Percentiles rank a stretch among this genome's conserved stretches.
These are phyloP conservation scores for Exophiala spinifera DNA, from an alignment of 2,329 filamentous ascomycete genomes.

Conservation along the genomic window DNA sequence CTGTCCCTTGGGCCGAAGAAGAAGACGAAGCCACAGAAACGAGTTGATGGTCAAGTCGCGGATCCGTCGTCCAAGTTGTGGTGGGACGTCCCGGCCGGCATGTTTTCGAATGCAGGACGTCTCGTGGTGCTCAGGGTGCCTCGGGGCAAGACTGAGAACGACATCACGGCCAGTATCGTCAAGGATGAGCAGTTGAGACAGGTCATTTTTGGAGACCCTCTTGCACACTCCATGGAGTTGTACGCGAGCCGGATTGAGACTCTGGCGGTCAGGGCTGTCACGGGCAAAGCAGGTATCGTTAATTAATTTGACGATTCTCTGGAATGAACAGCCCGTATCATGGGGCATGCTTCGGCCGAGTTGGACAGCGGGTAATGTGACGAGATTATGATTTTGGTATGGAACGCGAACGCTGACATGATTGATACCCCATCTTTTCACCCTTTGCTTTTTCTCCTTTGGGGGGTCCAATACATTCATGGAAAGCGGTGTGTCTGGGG, in stretches of 20 bases:
- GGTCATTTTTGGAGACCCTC: constrained; percentile 76
- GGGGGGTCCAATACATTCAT: too few relatives aligned
- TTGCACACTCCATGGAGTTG: constrained; percentile 75
- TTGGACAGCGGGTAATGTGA: too few relatives aligned
- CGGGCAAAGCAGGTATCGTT: constrained; percentile 34
- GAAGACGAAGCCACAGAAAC: constrained; percentile 27
- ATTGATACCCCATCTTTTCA: too few relatives aligned
- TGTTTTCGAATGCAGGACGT: constrained; percentile 67
- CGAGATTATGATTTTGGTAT: too few relatives aligned
- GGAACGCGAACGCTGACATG: too few relatives aligned
- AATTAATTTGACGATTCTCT: too few relatives aligned
- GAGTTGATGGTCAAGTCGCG: background rate
- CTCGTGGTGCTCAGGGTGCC: constrained; percentile 61
- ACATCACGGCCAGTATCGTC: constrained; percentile 66
- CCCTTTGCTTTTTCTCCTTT: too few relatives aligned
- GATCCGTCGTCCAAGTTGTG: constrained; percentile 31
- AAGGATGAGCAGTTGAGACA: constrained; percentile 65
- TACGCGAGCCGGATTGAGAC: constrained; percentile 70
- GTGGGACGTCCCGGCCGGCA: constrained; percentile 65
- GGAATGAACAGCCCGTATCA: too few relatives aligned
- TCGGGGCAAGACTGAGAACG: constrained; percentile 46
- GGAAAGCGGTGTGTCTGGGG: too few relatives aligned
- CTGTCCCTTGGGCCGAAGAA: constrained; percentile 17
- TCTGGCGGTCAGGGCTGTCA: constrained; percentile 67
- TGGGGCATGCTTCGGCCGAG: too few relatives aligned